Conservation (phyloP, 129 eudicot genomes). For the Lonicera japonica region DNA sequence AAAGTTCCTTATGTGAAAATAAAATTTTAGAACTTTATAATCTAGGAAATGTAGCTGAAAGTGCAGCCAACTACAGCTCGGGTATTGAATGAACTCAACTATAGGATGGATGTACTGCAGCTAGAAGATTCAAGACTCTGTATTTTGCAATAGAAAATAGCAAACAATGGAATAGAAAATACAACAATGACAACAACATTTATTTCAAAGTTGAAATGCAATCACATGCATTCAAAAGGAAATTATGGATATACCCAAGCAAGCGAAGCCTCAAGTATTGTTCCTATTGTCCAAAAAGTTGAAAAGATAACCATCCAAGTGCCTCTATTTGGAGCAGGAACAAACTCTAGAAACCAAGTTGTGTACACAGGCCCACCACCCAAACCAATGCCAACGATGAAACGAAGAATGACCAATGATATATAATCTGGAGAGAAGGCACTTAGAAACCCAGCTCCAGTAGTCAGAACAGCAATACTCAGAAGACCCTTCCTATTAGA, state of each 20-base stretch:
- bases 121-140: neutral
- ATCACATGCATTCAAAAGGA: neutral
- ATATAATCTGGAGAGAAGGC: slow-evolving; percentile 57
- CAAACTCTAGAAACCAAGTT: slow-evolving; percentile 80
- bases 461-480: slow-evolving; percentile 50
- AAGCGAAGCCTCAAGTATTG: slow-evolving; percentile 67
- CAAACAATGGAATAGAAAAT: no score
- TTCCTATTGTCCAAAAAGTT: slow-evolving; percentile 78
- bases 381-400: slow-evolving; percentile 61
- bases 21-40: no score
- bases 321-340: slow-evolving; percentile 68
- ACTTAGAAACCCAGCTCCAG: slow-evolving; percentile 51
- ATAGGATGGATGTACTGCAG: neutral
- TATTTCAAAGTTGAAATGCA: neutral
- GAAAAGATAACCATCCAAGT: slow-evolving; percentile 69
- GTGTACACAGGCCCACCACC: slow-evolving; percentile 75
- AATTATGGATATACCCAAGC: slow-evolving; percentile 50
- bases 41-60: no score
- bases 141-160: no score
- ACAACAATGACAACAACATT: neutral
- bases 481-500: slow-evolving; percentile 59
- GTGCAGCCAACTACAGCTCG: no score
- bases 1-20: no score
- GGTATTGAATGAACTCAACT: no score
- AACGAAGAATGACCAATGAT: slow-evolving; percentile 47